Evolutionary conservation across 2,329 filamentous ascomycete genomes (phyloP), one percentile per base, ranked within the genome.

Genomic region (Penicillium occitanis): DNA sequence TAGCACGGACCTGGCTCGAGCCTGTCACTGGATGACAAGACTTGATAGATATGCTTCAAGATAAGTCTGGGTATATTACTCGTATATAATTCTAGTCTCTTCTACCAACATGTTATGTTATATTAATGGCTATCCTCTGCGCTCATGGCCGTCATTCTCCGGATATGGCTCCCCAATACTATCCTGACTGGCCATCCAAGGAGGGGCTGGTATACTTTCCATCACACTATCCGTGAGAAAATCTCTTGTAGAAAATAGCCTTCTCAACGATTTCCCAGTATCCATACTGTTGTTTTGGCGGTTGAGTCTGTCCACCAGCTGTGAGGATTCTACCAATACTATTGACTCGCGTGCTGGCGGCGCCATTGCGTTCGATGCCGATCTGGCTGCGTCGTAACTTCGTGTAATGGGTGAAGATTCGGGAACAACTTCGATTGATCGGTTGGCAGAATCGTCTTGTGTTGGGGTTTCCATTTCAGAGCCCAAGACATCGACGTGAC

Each of bases 281-380:
- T 63, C 68, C 44, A 57, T 17, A 48, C 61, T 64, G 8, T 58
- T 50, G n/a, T 64, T 59, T 8, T 68, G 68, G 30, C 63, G 70
- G 14, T 68, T 68, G 22, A 71, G 55, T 59, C 68, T 71, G 37
- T 78, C 75, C 40, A 73, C 73, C 7, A 73, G 71, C 60, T 81
- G 79, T 0, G 79, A 80, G 11, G 79, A 81, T 67, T 79, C 78
- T 22, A 81, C 78, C 65, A 80, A 74, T 3, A 80, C 72, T 30
- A 78, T 70, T 3, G 74, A 71, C 13, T 73, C 69, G 51, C 69
- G 73, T 13, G 68, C 66, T 58, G 50, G 70, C 46, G 50, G 70
- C 28, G 70, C 69, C 42, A 68, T 70, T 28, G 66, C 67, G 46
- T 71, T 70, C 5, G 66, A 63, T 7, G 28, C 37, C 17, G 63